A percentile compares a stretch with the other conserved stretches of the same genome.
These are phyloP conservation scores for Candida glucosophila DNA, from an alignment of 1,139 yeast genomes.

Conservation along the genomic window DNA sequence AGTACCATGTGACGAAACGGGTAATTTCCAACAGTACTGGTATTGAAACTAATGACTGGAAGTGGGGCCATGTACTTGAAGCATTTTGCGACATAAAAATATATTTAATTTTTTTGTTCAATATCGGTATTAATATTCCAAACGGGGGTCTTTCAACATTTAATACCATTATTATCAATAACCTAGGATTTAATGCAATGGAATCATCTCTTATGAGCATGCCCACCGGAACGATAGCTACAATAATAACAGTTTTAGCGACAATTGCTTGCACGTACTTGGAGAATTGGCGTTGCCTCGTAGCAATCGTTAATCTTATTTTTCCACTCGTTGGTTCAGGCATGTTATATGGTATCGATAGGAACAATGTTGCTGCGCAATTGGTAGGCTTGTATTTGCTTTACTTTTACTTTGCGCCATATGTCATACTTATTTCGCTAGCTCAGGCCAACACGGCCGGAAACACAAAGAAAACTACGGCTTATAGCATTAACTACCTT, in stretches of 20 bases:
- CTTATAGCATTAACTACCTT: constrained; percentile 18
- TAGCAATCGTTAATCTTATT: constrained; percentile 12
- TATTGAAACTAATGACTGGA: constrained; percentile 13
- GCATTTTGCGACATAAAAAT: constrained; percentile 17
- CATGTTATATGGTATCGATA: constrained; percentile 14
- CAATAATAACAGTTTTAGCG: constrained; percentile 19
- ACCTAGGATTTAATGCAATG: constrained; percentile 18
- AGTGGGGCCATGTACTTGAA: constrained; percentile 14
- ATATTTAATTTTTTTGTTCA: constrained; percentile 18
- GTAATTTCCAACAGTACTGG: constrained; percentile 20
- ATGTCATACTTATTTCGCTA: constrained; percentile 23
- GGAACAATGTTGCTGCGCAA: constrained; percentile 12
- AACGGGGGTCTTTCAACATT: constrained; percentile 24
- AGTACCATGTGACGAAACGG: constrained; percentile 13
- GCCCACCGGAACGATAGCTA: constrained; percentile 24
- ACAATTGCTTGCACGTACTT: constrained; percentile 15
- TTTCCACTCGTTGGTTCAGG: constrained; percentile 17
- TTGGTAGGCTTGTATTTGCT: constrained; percentile 27
- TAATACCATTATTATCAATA: constrained; percentile 16
- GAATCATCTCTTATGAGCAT: constrained; percentile 18
- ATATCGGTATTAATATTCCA: constrained; percentile 17
- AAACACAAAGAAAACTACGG: constrained; percentile 16
- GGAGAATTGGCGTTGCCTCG: constrained; percentile 11
- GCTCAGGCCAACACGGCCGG: constrained; percentile 19
- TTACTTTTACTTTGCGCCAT: constrained; percentile 24